Evolutionary conservation across 306 rosid species (phyloP).

Genomic region (Arachis hypogaea): DNA sequence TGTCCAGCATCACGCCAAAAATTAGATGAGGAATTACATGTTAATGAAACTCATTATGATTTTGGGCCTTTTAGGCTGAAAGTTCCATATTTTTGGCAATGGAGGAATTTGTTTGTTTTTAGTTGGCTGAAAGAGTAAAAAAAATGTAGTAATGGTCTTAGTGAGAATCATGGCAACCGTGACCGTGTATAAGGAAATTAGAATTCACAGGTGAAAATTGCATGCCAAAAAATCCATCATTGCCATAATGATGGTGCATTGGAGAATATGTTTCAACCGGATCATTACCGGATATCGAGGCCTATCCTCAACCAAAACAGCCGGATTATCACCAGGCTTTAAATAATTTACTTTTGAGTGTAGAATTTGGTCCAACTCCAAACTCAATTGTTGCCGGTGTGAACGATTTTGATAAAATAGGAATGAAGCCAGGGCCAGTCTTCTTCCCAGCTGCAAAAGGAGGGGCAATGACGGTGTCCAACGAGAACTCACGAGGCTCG

Average conservation of each 20-base stretch:
- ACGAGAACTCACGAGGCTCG: conserved; percentile 64
- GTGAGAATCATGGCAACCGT: too few species aligned
- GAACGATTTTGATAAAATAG: conserved; percentile 63
- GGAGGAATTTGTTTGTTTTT: too few species aligned
- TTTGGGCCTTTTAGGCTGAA: too few species aligned
- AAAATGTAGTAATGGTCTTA: too few species aligned
- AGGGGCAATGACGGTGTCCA: conserved; percentile 63
- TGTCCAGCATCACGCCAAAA: too few species aligned
- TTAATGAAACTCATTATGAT: too few species aligned
- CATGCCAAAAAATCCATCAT: conserved; percentile 61
- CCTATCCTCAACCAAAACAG: conserved; percentile 74
- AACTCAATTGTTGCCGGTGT: conserved; percentile 50
- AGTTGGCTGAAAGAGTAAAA: too few species aligned
- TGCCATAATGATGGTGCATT: conserved; percentile 48
- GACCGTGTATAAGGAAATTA: conserved; percentile 44
- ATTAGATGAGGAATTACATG: too few species aligned
- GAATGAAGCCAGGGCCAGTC: conserved; percentile 48
- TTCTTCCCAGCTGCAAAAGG: conserved; percentile 61
- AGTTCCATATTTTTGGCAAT: too few species aligned
- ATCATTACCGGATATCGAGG: conserved; percentile 64
- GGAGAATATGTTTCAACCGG: conserved; percentile 67
- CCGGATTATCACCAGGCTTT: conserved; percentile 70
- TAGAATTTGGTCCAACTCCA: conserved; percentile 49
- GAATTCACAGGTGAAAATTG: conserved; percentile 63
- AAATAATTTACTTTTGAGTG: conserved; percentile 62